Evolutionary conservation across 257 asterid genomes (phyloP), one percentile per base, ranked within the genome.

Genomic region (Capsicum pubescens): DNA sequence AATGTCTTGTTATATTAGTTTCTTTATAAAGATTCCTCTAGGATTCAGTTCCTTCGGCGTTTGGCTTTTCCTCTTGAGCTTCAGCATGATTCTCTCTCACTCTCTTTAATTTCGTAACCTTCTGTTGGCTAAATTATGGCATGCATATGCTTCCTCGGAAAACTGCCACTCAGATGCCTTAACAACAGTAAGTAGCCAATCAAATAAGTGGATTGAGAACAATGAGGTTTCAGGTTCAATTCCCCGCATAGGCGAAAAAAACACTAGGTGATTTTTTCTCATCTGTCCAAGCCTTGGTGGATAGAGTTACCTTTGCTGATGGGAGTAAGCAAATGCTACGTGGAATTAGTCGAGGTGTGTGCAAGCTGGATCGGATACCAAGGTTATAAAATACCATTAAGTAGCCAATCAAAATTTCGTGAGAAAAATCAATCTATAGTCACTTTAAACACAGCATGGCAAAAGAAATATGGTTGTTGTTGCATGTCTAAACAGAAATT

Each of bases 141-240:
- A 15, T 39, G 26, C 46, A 39, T 69, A 69, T 69, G 54, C 77
- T 39, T 39, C 77, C 19, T 35, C 48, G 3, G n/a, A 66, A 64
- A 66, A 13, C 12, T 35, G 48, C 7, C 13, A 35, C 46, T 66
- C 72, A 66, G 32, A 32, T 66, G 71, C 15, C 6, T 6, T 66
- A 26, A 66, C n/a, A 66, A 32, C 71, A 66, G 71, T 66, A 64
- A 64, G 46, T 66, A 32, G 46, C 71, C 46, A 66, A 66, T 66
- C 71, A 32, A 66, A 66, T 12, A 32, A 13, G 46, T 66, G 71
- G n/a, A 5, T 66, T 32, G 71, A 12, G 71, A 64, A 64, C 46
- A 16, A 2, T 32, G 44, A 32, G 46, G 71, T 64, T 8, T 64
- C 46, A 64, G n/a, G 71, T 66, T 66, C 13, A 66, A 66, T 12